These are phyloP conservation scores for Suillus luteus DNA, from an alignment of 768 basidiomycete genomes.

Conservation along the genomic window DNA sequence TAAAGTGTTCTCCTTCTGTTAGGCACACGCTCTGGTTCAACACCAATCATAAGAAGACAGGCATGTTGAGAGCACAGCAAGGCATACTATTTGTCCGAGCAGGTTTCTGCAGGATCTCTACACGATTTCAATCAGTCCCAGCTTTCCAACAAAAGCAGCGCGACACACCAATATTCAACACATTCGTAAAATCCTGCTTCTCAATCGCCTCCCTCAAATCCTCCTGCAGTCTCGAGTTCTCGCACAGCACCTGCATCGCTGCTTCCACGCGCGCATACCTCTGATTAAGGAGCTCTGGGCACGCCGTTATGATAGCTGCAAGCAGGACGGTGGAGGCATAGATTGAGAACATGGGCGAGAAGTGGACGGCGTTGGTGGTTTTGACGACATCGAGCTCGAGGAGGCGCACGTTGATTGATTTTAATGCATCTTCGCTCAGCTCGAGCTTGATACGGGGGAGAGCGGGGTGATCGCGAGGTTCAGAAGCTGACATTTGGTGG, in stretches of 20 bases:
- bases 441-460: slow-evolving; percentile 3
- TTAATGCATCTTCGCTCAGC: background rate
- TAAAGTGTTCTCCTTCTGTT: slow-evolving; percentile 9
- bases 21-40: background rate
- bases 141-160: background rate
- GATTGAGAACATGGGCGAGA: slow-evolving; percentile 1
- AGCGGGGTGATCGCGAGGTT: background rate
- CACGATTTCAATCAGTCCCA: background rate
- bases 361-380: background rate
- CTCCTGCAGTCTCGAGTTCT: slow-evolving; percentile 1
- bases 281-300: slow-evolving; percentile 5
- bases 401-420: background rate
- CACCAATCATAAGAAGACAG: background rate
- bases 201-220: slow-evolving; percentile 6
- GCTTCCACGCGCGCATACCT: slow-evolving; percentile 2
- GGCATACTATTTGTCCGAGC: background rate
- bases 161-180: slow-evolving; percentile 1
- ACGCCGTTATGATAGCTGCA: slow-evolving; percentile 2
- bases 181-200: background rate
- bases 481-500: slow-evolving; percentile 4
- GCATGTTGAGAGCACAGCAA: background rate
- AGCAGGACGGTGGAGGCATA: slow-evolving; percentile 5
- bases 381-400: slow-evolving; percentile 7
- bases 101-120: slow-evolving; percentile 1
- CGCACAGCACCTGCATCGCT: slow-evolving; percentile 1